Conservation (phyloP, 495 filamentous ascomycete species). For the Lophiotrema nucula region DNA sequence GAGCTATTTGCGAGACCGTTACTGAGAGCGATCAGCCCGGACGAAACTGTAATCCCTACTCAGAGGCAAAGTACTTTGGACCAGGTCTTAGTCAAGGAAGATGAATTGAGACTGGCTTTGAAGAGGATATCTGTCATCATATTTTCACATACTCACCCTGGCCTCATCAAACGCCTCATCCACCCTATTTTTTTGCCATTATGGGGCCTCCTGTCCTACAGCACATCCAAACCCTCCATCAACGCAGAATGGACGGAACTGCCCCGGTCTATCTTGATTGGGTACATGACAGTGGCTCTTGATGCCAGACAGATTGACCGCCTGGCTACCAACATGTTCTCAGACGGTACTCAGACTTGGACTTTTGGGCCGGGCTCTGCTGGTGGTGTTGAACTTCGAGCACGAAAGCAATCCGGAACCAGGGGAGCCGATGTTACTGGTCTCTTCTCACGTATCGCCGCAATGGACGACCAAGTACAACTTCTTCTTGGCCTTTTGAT, state of each 20-base stretch:
- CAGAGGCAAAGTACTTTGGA: conserved; percentile 25
- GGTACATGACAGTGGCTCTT: conserved; percentile 52
- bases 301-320: conserved; percentile 47
- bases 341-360: conserved; percentile 52
- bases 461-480: conserved; percentile 52
- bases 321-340: conserved; percentile 52
- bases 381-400: conserved; percentile 44
- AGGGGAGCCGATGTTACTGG: conserved; percentile 18
- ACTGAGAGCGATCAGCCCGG: conserved; percentile 59
- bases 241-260: conserved; percentile 17
- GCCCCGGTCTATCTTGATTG: conserved; percentile 43
- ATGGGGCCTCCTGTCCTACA: conserved; percentile 65
- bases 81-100: conserved; percentile 44
- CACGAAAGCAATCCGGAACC: conserved; percentile 29
- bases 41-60: background rate
- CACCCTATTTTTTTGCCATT: conserved; percentile 63
- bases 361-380: conserved; percentile 43
- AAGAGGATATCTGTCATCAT: conserved; percentile 58
- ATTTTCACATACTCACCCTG: conserved; percentile 69
- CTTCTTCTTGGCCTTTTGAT: conserved; percentile 56
- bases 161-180: conserved; percentile 67
- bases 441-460: conserved; percentile 36
- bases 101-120: conserved; percentile 51
- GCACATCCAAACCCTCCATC: conserved; percentile 39
- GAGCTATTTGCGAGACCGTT: conserved; percentile 65